Evolutionary conservation across 1,284 basidiomycete genomes (phyloP), one percentile per base, ranked within the genome.

Genomic region (Fomitopsis betulina): DNA sequence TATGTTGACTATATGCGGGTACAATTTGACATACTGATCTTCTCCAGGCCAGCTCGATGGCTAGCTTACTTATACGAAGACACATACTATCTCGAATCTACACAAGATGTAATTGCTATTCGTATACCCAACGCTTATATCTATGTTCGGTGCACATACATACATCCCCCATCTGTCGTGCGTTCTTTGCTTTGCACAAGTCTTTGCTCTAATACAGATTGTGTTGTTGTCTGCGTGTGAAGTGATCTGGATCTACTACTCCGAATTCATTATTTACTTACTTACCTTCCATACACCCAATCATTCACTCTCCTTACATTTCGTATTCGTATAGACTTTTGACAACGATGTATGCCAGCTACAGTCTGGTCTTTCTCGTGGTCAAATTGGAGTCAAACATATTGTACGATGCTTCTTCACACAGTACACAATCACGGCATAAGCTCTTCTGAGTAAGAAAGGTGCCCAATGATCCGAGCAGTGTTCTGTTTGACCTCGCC

Each of bases 401-500:
- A 50, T 33, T 47, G n/a, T 33, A 35, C 27, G 8, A 15, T 45
- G 2, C n/a, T 35, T 17, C 32, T 33, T 33, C 27, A 6, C 10
- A 50, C 47, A 30, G n/a, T 43, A 33, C 32, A 30, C 5, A 8
- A 17, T 25, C 23, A 15, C 17, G 5, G 47, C 12, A 15, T 32
- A 27, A 37, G n/a, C 19, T 53, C 15, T 13, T 6, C 37, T 12
- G 12, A 8, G 8, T 35, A 37, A 17, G n/a, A 35, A 25, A 55
- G 4, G 25, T 73, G 69, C 12, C 73, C 65, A 56, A 81, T 68
- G 15, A 76, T 72, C 51, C 77, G 65, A 38, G 68, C 70, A 35
- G 80, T 80, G 55, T 75, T 73, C 39, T 72, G 65, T 63, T 82
- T 82, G 3, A 79, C 76, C 53, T 77, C 75, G 2, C 72, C 10